Base-by-base conservation (phyloP, 495 filamentous ascomycete genomes). In the Xylaria cubensis region DNA sequence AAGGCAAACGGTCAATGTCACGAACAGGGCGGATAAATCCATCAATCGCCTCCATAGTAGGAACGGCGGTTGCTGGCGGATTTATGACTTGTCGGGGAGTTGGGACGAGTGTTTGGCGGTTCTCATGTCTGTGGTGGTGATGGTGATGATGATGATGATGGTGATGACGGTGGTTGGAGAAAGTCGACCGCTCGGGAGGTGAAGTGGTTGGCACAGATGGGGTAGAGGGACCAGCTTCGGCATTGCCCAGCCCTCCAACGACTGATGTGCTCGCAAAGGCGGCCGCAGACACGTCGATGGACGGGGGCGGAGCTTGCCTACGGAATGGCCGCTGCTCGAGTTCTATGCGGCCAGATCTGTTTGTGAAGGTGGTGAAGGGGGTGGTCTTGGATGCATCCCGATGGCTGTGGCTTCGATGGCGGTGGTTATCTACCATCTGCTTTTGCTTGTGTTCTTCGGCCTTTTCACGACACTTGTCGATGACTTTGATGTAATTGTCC, bases 401-500 rank as follows among this genome's bases (percentile, higher is more conserved):
- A 71, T 81, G 80, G 24, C 79, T 81, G 48, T 80, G 80, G 51
- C 79, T 80, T 61, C 83, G 83, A 62, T 86, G 84, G 34, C 85
- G 80, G 55, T 76, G 72, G 32, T 80, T 80, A 51, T 82, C 78
- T 50, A 79, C 80, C 44, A 83, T 77, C 36, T 82, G 80, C 59
- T 85, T 86, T 39, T 83, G 81, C 74, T 90, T 90, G 53, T 86
- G 86, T 64, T 89, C 85, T 74, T 97, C 94, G 39, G 90, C 91
- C 81, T 92, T 94, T 72, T 95, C 92, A 65, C 94, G 92, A 71
- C 92, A 92, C 77, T 93, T 94, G 74, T 98, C 96, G 68, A 97
- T 89, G 70, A 98, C 94, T 80, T 96, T 93, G 84, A 97, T 94
- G 83, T 99, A 98, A 78, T 98, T 98, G 83, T 97, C 94, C 72